Percentiles rank a stretch among this genome's conserved stretches.
Evolutionary conservation across 805 yeast species (phyloP).

Genomic region (Nakazawaea holstii): DNA sequence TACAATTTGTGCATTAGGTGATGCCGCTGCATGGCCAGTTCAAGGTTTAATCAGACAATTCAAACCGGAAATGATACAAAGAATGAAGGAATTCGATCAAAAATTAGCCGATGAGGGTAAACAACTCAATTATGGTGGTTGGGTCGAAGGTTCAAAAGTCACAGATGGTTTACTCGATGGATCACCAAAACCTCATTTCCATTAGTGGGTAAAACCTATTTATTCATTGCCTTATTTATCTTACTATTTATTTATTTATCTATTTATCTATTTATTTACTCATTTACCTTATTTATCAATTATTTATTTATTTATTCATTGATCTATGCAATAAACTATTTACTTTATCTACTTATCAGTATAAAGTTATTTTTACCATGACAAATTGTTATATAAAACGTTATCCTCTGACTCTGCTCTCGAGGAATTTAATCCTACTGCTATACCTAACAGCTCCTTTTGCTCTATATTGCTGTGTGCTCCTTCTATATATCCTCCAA

Average conservation of each 20-base stretch:
- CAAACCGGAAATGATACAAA: constrained; percentile 75
- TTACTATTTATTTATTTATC: background rate
- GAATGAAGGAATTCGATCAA: constrained; percentile 58
- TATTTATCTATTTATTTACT: constrained; percentile 1
- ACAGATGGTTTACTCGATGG: constrained; percentile 61
- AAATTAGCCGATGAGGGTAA: constrained; percentile 31
- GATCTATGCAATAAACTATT: background rate
- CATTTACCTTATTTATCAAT: constrained; percentile 10
- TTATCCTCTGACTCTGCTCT: too few species aligned
- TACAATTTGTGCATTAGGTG: constrained; percentile 89
- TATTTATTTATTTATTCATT: constrained; percentile 8
- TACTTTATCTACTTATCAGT: too few species aligned
- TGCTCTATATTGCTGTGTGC: too few species aligned
- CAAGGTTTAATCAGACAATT: constrained; percentile 84
- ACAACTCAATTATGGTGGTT: constrained; percentile 64
- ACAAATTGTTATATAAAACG: too few species aligned
- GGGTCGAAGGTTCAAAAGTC: constrained; percentile 59
- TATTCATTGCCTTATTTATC: background rate
- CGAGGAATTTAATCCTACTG: too few species aligned
- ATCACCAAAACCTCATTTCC: constrained; percentile 42
- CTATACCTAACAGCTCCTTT: too few species aligned
- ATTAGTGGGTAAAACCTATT: background rate
- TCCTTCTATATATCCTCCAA: too few species aligned
- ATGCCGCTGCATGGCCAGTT: constrained; percentile 92
- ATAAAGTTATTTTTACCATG: too few species aligned